phyloP scores from a whole-genome alignment of 1,284 basidiomycete species.

The Caloboletus inedulis region DNA sequence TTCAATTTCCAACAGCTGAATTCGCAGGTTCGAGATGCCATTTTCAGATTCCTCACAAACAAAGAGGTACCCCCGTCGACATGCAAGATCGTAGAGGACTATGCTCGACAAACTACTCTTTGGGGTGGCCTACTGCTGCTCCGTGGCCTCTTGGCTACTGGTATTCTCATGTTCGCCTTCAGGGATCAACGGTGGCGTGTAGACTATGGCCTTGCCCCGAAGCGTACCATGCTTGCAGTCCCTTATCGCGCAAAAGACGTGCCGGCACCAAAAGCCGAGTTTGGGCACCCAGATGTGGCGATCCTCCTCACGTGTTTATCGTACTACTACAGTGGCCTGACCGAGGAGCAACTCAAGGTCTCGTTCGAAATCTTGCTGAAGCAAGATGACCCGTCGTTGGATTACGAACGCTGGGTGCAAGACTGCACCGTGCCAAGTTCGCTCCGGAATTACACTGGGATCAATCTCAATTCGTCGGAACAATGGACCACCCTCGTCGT shows the following conservation, averaged over 20 bases:
- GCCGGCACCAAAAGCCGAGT: constrained; percentile 45
- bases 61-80: not conserved
- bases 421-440: constrained; percentile 24
- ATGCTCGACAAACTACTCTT: constrained; percentile 11
- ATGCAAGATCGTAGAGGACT: constrained; percentile 4
- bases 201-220: constrained; percentile 46
- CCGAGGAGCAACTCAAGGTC: constrained; percentile 33
- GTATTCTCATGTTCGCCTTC: constrained; percentile 40
- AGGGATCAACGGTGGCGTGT: constrained; percentile 47
- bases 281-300: constrained; percentile 51
- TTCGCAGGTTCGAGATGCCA: not conserved
- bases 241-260: constrained; percentile 53
- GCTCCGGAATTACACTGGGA: constrained; percentile 26
- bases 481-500: constrained; percentile 28
- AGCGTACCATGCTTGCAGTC: constrained; percentile 46
- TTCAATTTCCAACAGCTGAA: not conserved
- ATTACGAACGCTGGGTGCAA: constrained; percentile 44
- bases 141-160: constrained; percentile 43
- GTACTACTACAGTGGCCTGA: constrained; percentile 50
- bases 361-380: constrained; percentile 42
- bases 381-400: constrained; percentile 40
- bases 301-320: constrained; percentile 46
- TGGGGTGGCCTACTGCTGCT: constrained; percentile 41
- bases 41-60: constrained; percentile 20
- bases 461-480: constrained; percentile 42